A percentile compares a stretch with the other conserved stretches of the same genome.
Evolutionary conservation across 495 filamentous ascomycete species (phyloP).

Genomic region (Neurospora hispaniola): DNA sequence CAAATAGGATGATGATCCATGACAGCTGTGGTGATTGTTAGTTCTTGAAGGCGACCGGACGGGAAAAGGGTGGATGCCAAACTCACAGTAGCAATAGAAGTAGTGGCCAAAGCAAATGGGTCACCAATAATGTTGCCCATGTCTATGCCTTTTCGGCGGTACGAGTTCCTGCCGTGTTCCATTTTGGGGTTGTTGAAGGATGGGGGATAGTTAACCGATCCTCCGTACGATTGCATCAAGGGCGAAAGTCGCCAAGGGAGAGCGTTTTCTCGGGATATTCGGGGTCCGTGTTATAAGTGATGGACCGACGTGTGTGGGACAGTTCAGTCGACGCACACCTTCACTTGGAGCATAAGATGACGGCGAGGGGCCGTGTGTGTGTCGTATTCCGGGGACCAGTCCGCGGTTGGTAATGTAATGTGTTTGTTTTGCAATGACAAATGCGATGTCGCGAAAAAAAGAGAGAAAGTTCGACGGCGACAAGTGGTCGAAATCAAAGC

Average conservation of each 20-base stretch:
- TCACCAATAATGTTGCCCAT: constrained; percentile 88
- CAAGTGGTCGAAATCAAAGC: not conserved
- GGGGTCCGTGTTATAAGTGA: constrained; percentile 8
- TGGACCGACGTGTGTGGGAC: constrained; percentile 9
- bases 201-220: constrained; percentile 59
- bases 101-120: constrained; percentile 89
- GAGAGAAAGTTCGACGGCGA: not conserved
- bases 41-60: not conserved
- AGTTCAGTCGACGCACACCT: constrained; percentile 17
- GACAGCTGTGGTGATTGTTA: constrained; percentile 55
- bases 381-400: not conserved
- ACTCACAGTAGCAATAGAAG: constrained; percentile 84
- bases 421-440: not conserved
- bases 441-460: not conserved
- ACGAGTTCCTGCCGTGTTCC: constrained; percentile 50
- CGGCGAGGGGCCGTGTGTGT: not conserved
- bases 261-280: not conserved
- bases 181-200: constrained; percentile 62
- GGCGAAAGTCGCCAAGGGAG: constrained; percentile 13
- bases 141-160: constrained; percentile 51
- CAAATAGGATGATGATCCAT: constrained; percentile 87
- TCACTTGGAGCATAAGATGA: constrained; percentile 10
- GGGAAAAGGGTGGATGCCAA: not conserved
- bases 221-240: constrained; percentile 59
- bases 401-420: not conserved